phyloP scores from a whole-genome alignment of 495 filamentous ascomycete genomes.

The Staphylotrichum tortipilum region DNA sequence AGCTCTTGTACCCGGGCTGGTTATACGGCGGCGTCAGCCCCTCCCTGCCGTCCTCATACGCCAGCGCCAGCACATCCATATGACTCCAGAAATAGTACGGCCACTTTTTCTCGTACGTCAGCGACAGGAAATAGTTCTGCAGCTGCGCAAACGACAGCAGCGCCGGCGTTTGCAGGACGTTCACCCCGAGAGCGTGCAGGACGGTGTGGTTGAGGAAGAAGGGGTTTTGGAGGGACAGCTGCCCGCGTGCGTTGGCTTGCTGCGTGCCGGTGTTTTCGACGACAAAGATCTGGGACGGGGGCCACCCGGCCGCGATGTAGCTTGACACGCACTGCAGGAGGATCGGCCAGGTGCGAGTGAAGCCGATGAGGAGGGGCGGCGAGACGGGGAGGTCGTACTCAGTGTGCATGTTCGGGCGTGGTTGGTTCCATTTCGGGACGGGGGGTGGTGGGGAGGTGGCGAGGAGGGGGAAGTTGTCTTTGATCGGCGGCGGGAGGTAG shows the following conservation, averaged over 20 bases:
- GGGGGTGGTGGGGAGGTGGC: constrained; percentile 30
- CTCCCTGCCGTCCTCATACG: constrained; percentile 39
- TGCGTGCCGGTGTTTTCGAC: constrained; percentile 58
- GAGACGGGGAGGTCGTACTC: constrained; percentile 27
- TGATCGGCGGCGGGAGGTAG: constrained; percentile 27
- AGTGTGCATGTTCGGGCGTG: constrained; percentile 24
- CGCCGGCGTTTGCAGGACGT: constrained; percentile 48
- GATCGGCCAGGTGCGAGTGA: constrained; percentile 51
- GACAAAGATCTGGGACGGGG: constrained; percentile 50
- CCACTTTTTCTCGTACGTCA: constrained; percentile 49
- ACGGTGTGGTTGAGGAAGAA: constrained; percentile 52
- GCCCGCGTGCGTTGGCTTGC: constrained; percentile 42
- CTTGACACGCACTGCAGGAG: constrained; percentile 50
- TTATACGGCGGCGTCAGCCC: constrained; percentile 25
- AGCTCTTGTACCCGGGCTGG: constrained; percentile 30
- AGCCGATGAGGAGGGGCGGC: constrained; percentile 52
- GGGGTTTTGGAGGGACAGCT: constrained; percentile 50
- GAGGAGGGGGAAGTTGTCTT: constrained; percentile 32
- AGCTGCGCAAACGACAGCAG: constrained; percentile 54
- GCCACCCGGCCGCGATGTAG: constrained; percentile 57
- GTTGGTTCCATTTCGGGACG: constrained; percentile 35
- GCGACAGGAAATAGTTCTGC: constrained; percentile 52
- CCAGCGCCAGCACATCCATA: constrained; percentile 48
- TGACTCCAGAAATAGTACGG: constrained; percentile 53
- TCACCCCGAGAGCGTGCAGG: constrained; percentile 46